Evolutionary conservation across 2,329 filamentous ascomycete genomes (phyloP).

Genomic region (Nigrospora sphaerica): DNA sequence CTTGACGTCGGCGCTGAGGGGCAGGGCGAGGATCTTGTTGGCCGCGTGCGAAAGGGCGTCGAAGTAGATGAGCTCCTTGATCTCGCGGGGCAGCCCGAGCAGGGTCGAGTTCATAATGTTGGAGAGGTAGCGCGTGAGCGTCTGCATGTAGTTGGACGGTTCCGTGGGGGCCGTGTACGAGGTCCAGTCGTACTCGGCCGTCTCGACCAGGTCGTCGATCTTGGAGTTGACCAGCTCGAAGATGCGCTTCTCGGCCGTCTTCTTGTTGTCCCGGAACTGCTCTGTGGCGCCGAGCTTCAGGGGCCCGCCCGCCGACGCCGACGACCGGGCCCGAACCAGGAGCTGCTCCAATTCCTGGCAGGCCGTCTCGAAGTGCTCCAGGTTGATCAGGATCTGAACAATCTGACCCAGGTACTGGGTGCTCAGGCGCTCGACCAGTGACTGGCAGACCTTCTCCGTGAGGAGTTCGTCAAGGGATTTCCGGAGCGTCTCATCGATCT

Average conservation of each 20-base stretch:
- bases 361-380: constrained; percentile 93
- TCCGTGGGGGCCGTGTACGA: constrained; percentile 55
- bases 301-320: constrained; percentile 71
- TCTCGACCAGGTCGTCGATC: constrained; percentile 95
- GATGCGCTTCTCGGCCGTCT: constrained; percentile 93
- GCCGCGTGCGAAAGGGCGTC: constrained; percentile 89
- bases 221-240: constrained; percentile 98
- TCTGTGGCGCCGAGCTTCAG: constrained; percentile 77
- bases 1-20: constrained; percentile 70
- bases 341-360: constrained; percentile 85
- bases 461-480: constrained; percentile 94
- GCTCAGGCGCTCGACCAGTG: constrained; percentile 77
- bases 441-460: constrained; percentile 84
- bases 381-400: constrained; percentile 94
- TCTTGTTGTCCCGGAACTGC: constrained; percentile 83
- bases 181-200: constrained; percentile 89
- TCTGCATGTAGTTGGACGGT: constrained; percentile 91
- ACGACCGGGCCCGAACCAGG: constrained; percentile 76
- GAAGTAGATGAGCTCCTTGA: constrained; percentile 97
- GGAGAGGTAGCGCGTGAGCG: constrained; percentile 82
- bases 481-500: constrained; percentile 86
- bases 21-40: constrained; percentile 73
- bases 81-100: constrained; percentile 85
- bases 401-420: constrained; percentile 97
- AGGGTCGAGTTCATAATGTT: constrained; percentile 97